Base-by-base conservation (phyloP, 2,329 filamentous ascomycete species). In the Coniella lustricola region DNA sequence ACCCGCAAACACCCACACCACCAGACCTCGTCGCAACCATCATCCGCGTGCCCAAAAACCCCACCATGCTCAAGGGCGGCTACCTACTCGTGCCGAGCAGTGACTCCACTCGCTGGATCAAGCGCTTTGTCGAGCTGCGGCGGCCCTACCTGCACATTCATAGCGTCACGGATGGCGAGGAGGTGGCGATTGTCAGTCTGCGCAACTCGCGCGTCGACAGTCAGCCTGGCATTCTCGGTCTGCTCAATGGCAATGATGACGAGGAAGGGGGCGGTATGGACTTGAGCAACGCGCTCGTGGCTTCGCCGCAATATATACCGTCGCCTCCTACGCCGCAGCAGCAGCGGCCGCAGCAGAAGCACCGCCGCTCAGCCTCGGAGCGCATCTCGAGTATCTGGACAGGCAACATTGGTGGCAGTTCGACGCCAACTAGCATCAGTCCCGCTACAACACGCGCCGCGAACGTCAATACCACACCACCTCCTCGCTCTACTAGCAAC, bases 101-200 rank as follows among this genome's bases (percentile, higher is more conserved):
- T 48, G 84, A 87, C 46, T 87, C 84, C 32, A 86, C 83, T 18
- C 81, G 85, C 53, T 98, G 93, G 93, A 79, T 93, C 22, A 88
- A 90, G 58, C 84, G 91, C 36, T 97, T 95, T 61, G 88, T 96
- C 43, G 93, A 98, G 67, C 77, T 98, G 22, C 81, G 93, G 29
- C 79, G 86, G 45, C 93, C 93, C 0, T 98, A 97, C 63, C 75
- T 98, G 46, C 90, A 97, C 65, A 80, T 98, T 32, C 88, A 97
- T 67, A 86, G 81, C 20, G 83, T 85, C 0, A 81, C 84, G 0
- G 87, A 94, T 35, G 90, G 91, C 16, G 93, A 97, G 57, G 91
- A 96, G 66, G 77, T 96, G 39, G 88, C 85, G 46, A 84, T 93
- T 9, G 87, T 97, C 58, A 94, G 91, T 62, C 74, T 98, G 47